Conservation (phyloP, 768 basidiomycete genomes). For the Sporobolomyces roseus region DNA sequence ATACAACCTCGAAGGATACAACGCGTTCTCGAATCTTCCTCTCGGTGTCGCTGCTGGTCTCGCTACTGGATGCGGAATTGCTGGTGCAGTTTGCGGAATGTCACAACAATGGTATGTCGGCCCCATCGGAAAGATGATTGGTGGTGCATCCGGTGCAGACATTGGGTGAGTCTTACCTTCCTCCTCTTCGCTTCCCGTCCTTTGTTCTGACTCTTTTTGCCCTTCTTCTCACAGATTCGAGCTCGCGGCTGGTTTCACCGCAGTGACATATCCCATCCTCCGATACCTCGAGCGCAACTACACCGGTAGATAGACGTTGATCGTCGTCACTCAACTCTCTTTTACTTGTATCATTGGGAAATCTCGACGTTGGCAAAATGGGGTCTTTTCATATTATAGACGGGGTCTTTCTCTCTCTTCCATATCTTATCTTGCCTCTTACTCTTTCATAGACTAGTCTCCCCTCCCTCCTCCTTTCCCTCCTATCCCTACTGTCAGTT, state of each 20-base stretch:
- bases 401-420: background rate
- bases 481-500: too few relatives aligned
- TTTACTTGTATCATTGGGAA: too few relatives aligned
- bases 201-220: background rate
- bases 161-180: conserved; percentile 4
- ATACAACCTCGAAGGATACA: conserved; percentile 51
- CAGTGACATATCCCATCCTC: conserved; percentile 34
- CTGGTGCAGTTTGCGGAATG: conserved; percentile 52
- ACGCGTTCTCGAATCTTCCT: conserved; percentile 49
- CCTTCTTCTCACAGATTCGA: conserved; percentile 8
- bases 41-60: conserved; percentile 51
- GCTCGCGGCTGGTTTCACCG: conserved; percentile 25
- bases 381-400: too few relatives aligned
- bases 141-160: conserved; percentile 22
- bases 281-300: conserved; percentile 36
- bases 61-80: conserved; percentile 50
- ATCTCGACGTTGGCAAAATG: too few relatives aligned
- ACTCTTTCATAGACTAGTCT: background rate
- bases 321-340: background rate
- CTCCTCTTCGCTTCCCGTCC: background rate
- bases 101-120: conserved; percentile 47
- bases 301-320: conserved; percentile 22
- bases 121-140: conserved; percentile 37
- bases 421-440: background rate
- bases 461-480: background rate